Conservation (phyloP, 2,329 filamentous ascomycete species). For the Hypomyces perniciosus region DNA sequence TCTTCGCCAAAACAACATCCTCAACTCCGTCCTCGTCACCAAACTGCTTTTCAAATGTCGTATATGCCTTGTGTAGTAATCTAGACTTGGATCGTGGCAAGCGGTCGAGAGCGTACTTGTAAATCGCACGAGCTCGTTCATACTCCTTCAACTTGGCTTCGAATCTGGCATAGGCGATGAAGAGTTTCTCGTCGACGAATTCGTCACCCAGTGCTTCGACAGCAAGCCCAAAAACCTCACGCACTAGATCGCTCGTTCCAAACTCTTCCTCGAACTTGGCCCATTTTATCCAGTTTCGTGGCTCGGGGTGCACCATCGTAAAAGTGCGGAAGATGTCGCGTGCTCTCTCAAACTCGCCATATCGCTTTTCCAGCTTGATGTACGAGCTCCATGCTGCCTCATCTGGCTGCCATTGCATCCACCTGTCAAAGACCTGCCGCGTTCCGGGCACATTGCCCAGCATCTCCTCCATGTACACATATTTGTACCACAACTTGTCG, state of each 20-base stretch:
- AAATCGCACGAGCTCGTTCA: constrained; percentile 88
- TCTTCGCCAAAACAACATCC: constrained; percentile 90
- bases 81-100: constrained; percentile 82
- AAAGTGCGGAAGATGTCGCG: constrained; percentile 85
- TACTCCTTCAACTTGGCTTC: constrained; percentile 94
- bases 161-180: constrained; percentile 92
- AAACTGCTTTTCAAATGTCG: constrained; percentile 96
- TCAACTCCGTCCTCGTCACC: constrained; percentile 90
- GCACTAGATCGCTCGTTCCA: constrained; percentile 83
- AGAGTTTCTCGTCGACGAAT: constrained; percentile 92
- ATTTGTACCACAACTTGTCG: constrained; percentile 99
- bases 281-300: constrained; percentile 98
- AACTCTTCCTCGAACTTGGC: constrained; percentile 94
- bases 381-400: constrained; percentile 94
- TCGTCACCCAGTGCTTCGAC: constrained; percentile 89
- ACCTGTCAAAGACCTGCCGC: constrained; percentile 89
- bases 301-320: constrained; percentile 87
- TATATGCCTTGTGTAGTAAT: constrained; percentile 86
- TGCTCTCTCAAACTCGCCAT: constrained; percentile 86
- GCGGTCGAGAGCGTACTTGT: constrained; percentile 91
- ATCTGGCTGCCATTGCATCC: constrained; percentile 98
- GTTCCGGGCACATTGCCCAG: constrained; percentile 89
- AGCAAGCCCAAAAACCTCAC: constrained; percentile 84
- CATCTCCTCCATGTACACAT: constrained; percentile 98
- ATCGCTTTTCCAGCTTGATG: constrained; percentile 94